Base-by-base conservation (phyloP, 176 grass and related monocot species). In the Pharus latifolius region DNA sequence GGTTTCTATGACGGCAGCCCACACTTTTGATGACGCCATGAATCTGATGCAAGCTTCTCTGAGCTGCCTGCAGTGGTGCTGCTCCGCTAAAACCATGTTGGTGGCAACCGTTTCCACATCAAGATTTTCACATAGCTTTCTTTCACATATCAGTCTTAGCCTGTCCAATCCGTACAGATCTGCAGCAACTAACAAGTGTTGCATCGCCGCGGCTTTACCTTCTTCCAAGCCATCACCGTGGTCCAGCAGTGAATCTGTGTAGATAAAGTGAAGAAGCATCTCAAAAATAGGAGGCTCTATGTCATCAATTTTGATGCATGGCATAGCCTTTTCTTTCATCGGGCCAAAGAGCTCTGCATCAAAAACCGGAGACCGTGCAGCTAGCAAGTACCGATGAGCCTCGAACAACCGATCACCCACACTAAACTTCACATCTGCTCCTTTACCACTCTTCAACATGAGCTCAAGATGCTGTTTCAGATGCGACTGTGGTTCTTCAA, bases 331-430 rank as follows among this genome's bases (percentile, higher is more conserved):
- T 38, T 64, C 60, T 33, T 42, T 64, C 30, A 42, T 64, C 42
- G 7, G 16, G 15, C 60, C n/a, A 40, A 70, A 52, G 1, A 54
- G 17, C 8, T 18, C 28, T 1, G 72, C 31, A 11, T 40, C 22
- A 29, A 64, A 76, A 4, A 76, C 59, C 3, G 78, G 84, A 0
- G 84, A 87, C 10, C 84, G 71, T 10, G 27, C 63, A 0, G 78
- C 65, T 20, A 87, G 24, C 11, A 87, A 72, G 23, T 65, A 72
- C 6, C 51, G 45, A 2, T 87, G 84, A 6, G 76, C 69, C 1
- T 6, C 9, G 13, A 74, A 79, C 20, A 13, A 3, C 18, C 20
- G 40, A 17, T 0, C 82, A 0, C 10, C 22, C 10, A 79, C 35
- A 25, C 28, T 6, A 13, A 85, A 79, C 9, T 30, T 48, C 44